Evolutionary conservation across 306 rosid genomes (phyloP).

Genomic region (Adenanthera pavonina): DNA sequence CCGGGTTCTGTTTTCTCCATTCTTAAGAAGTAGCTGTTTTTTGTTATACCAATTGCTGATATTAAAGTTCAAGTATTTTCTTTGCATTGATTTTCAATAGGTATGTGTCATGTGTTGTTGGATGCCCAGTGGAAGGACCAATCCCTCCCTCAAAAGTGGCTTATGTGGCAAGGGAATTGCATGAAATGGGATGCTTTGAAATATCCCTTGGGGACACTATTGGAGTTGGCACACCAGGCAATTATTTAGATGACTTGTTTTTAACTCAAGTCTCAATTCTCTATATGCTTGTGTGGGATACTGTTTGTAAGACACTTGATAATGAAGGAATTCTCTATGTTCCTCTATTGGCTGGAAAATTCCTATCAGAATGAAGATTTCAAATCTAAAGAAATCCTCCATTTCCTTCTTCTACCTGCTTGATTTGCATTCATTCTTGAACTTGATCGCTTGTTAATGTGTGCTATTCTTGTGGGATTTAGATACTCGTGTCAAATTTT

Average conservation of each 20-base stretch:
- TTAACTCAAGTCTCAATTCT: background rate
- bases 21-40: too few species aligned
- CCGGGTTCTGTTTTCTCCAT: conserved; percentile 6
- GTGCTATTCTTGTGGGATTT: too few species aligned
- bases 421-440: conserved; percentile 22
- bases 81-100: conserved; percentile 31
- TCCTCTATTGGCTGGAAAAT: too few species aligned
- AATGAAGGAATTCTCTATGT: background rate
- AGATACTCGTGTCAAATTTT: too few species aligned
- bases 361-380: too few species aligned
- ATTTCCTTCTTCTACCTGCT: background rate
- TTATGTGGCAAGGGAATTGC: conserved; percentile 81
- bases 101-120: conserved; percentile 91
- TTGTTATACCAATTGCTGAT: too few species aligned
- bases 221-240: conserved; percentile 94
- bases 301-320: background rate
- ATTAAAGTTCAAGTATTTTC: too few species aligned
- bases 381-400: too few species aligned
- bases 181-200: conserved; percentile 97
- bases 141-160: conserved; percentile 85
- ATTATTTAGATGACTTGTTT: conserved; percentile 23
- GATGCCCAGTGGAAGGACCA: conserved; percentile 93
- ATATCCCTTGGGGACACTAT: conserved; percentile 97
- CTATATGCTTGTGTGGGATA: too few species aligned
- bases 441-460: background rate